Base-by-base conservation (phyloP, 306 rosid species). In the Pyrus communis region DNA sequence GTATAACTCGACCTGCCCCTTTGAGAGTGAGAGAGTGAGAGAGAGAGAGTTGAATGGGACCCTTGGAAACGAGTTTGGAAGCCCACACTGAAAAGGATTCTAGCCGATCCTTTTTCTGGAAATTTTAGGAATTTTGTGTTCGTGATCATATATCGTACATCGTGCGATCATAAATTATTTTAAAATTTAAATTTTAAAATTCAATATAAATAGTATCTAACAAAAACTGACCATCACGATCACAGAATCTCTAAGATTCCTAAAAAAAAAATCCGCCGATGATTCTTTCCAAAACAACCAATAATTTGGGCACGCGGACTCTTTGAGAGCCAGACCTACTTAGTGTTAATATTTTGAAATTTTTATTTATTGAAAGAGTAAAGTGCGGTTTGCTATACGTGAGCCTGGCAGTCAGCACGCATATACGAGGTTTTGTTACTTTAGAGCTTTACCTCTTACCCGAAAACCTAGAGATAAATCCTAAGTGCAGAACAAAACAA, bases 241-340 rank as follows among this genome's bases (percentile, higher is more conserved):
- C 6, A 31, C 1, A 31, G 1, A 31, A 31, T 31, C 6, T 0
- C 4, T 31, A 31, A 31, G 2, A 31, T 31, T 31, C 6, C 6
- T 33, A 5, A 0, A 33, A 33, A 33, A 31, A 33, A 33, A 33
- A 5, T 33, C 3, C 7, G 1, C 1, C 6, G 1, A 33, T 33
- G 1, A 33, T 5, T 7, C 7, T 33, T 33, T 33, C 38, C 38
- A 33, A 33, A 33, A 33, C 40, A 80, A 63, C 87, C 84, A 82
- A 83, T 84, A 1, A 59, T 46, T 10, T 81, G 91, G 91, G 81
- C 86, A 86, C 77, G 81, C 77, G 46, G 74, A 78, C 67, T 74
- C 30, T 22, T 4, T 75, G 18, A 52, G 27, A 58, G 78, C 75
- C 31, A 75, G 76, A 75, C 88, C 85, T 74, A 82, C 75, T 77